Conservation (phyloP, 2,329 filamentous ascomycete species). For the Colletotrichum shisoi region DNA sequence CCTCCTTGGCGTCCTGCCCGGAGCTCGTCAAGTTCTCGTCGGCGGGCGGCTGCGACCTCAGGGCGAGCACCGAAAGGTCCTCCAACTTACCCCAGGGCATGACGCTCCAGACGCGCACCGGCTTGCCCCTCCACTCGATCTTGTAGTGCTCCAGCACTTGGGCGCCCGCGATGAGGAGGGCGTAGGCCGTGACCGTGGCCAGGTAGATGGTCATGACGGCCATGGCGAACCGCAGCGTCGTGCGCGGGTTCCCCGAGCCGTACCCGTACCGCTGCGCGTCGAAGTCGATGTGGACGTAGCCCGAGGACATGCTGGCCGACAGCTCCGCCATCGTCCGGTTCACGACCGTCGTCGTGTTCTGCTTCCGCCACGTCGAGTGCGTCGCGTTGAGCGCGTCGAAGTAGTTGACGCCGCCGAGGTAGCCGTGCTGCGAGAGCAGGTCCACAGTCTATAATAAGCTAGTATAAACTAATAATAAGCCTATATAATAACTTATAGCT, state of each 20-base stretch:
- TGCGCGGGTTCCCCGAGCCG: slow-evolving; percentile 2
- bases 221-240: slow-evolving; percentile 6
- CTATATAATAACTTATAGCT: no score
- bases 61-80: slow-evolving; percentile 4
- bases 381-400: not conserved
- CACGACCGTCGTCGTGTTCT: not conserved
- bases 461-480: no score
- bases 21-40: not conserved
- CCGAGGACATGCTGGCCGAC: not conserved
- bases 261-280: not conserved
- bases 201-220: slow-evolving; percentile 14
- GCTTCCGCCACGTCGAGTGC: not conserved
- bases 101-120: slow-evolving; percentile 12
- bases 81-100: slow-evolving; percentile 6
- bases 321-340: not conserved
- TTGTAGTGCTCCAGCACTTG: slow-evolving; percentile 4
- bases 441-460: no score
- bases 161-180: not conserved
- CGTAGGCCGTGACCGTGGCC: not conserved
- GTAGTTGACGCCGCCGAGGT: slow-evolving; percentile 2
- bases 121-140: not conserved
- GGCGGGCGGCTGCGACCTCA: slow-evolving; percentile 5
- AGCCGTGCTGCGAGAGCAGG: slow-evolving; percentile 8
- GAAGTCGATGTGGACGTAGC: not conserved
- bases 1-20: not conserved